A percentile compares a stretch with the other conserved stretches of the same genome.
Conservation (phyloP, 192 early-diverging fungal genomes). For the Gigaspora rosea region DNA sequence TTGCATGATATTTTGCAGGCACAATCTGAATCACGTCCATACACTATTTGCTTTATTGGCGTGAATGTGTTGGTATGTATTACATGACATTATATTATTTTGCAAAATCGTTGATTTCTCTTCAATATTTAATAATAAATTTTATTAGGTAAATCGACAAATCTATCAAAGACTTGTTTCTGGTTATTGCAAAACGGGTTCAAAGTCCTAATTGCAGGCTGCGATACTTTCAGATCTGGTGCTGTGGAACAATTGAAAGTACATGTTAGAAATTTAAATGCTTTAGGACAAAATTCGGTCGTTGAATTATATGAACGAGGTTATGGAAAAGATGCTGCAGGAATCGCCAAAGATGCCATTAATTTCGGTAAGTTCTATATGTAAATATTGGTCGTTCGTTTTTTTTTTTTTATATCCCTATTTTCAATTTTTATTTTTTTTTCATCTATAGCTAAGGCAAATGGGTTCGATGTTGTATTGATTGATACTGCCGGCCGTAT, state of each 20-base stretch:
- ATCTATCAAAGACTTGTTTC: slow-evolving; percentile 92
- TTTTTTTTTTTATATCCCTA: slow-evolving; percentile 14
- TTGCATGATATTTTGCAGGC: slow-evolving; percentile 85
- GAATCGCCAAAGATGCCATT: slow-evolving; percentile 94
- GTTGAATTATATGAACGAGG: slow-evolving; percentile 94
- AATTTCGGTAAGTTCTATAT: slow-evolving; percentile 55
- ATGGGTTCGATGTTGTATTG: slow-evolving; percentile 86
- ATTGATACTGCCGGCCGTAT: slow-evolving; percentile 97
- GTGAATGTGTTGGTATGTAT: slow-evolving; percentile 81
- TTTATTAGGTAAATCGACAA: slow-evolving; percentile 74
- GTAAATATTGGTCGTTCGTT: not conserved
- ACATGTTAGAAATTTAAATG: slow-evolving; percentile 83
- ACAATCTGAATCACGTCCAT: slow-evolving; percentile 69
- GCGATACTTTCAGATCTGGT: slow-evolving; percentile 95
- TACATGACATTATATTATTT: not conserved
- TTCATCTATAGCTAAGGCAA: slow-evolving; percentile 54
- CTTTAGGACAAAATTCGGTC: slow-evolving; percentile 61
- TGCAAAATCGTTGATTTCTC: not conserved
- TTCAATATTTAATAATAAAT: not conserved
- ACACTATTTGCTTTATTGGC: slow-evolving; percentile 90
- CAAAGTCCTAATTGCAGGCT: slow-evolving; percentile 90
- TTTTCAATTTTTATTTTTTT: not conserved
- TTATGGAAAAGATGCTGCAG: slow-evolving; percentile 95
- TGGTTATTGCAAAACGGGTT: slow-evolving; percentile 92
- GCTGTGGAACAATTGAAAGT: slow-evolving; percentile 95